Percentiles rank a stretch among this genome's conserved stretches.
These are phyloP conservation scores for Zygoascus biomembranicola DNA, from an alignment of 805 yeast genomes.

Conservation along the genomic window DNA sequence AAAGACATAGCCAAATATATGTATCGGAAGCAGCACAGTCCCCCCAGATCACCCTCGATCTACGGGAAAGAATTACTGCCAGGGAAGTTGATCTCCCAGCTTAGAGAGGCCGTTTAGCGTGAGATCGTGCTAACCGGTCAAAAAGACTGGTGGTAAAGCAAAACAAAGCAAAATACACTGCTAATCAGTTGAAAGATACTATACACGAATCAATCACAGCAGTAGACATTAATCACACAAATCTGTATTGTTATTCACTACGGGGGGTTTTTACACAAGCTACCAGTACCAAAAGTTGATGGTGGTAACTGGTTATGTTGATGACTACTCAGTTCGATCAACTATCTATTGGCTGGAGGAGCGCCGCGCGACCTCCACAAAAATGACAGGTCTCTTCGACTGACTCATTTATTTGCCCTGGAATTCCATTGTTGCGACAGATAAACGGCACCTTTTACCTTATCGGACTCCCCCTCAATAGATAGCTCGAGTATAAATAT, in stretches of 20 bases:
- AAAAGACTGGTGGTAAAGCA: constrained; percentile 12
- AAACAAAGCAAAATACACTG: not conserved
- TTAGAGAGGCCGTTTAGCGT: constrained; percentile 17
- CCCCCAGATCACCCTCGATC: no score
- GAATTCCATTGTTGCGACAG: no score
- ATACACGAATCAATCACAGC: no score
- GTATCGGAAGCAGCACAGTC: no score
- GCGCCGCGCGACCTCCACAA: not conserved
- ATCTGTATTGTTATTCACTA: not conserved
- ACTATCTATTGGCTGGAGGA: not conserved
- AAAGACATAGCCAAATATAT: no score
- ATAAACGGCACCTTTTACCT: no score
- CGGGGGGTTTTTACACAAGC: no score
- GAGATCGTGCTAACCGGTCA: constrained; percentile 11
- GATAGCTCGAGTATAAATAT: not conserved
- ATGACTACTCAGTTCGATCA: not conserved
- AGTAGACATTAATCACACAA: not conserved
- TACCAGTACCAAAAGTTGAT: no score
- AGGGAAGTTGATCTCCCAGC: constrained; percentile 12
- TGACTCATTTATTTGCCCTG: not conserved
- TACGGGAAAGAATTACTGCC: not conserved
- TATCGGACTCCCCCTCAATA: no score
- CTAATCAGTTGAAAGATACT: not conserved
- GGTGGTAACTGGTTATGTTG: no score
- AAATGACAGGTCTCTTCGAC: not conserved